Conservation (phyloP, 345 rosid species). For the Iberis pinnata region DNA sequence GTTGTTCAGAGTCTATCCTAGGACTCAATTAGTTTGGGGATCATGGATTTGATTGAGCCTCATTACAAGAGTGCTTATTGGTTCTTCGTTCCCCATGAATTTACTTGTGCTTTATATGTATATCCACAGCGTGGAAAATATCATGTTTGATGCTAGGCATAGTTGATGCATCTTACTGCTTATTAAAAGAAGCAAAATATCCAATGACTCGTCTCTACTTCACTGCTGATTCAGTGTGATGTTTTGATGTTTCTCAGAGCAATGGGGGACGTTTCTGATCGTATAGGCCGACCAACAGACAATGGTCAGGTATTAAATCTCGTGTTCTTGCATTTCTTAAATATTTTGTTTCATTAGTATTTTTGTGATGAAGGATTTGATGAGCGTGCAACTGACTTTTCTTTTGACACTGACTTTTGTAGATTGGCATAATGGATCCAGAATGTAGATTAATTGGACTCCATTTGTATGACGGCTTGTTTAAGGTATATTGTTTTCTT, state of each 20-base stretch:
- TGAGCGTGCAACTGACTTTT: conserved; percentile 3
- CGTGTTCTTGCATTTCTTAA: conserved; percentile 5
- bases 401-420: conserved; percentile 8
- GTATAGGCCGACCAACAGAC: conserved; percentile 93
- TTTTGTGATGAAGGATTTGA: neutral
- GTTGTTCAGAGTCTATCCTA: neutral
- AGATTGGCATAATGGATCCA: conserved; percentile 97
- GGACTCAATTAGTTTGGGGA: neutral
- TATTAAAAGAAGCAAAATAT: neutral
- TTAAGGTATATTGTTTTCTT: conserved; percentile 50
- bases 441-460: conserved; percentile 93
- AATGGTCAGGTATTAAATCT: conserved; percentile 73
- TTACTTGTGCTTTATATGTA: neutral
- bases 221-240: conserved; percentile 4
- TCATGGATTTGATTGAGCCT: neutral
- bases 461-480: conserved; percentile 92
- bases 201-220: neutral
- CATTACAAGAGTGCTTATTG: neutral
- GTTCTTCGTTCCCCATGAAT: neutral
- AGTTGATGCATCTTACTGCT: conserved; percentile 7
- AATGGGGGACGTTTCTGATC: conserved; percentile 98
- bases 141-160: neutral
- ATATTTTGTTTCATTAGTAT: neutral
- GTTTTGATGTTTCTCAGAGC: conserved; percentile 47
- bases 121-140: neutral